A percentile compares a stretch with the other conserved stretches of the same genome.
Evolutionary conservation across 139 green algal species (phyloP).

Genomic region (Micractinium conductrix): DNA sequence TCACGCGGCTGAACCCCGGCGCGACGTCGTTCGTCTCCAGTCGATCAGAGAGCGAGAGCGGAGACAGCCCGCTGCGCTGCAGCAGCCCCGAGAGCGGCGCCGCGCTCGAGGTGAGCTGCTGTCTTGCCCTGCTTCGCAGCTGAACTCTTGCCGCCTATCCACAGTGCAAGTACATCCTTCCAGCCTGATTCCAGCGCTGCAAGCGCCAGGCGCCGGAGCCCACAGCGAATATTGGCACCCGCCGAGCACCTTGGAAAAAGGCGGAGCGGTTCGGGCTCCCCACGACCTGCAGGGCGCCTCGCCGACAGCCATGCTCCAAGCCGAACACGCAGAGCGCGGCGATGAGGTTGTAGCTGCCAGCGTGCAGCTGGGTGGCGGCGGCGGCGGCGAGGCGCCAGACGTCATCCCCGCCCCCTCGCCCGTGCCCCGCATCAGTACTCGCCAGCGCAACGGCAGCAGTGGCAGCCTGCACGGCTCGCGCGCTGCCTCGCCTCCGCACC

Average conservation of each 20-base stretch:
- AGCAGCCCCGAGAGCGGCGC: constrained; percentile 2
- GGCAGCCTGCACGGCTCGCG: constrained; percentile 5
- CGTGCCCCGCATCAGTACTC: neutral
- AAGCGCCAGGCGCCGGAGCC: too few relatives aligned
- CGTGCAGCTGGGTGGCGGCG: neutral
- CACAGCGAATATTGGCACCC: neutral
- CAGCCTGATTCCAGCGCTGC: neutral
- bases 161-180: neutral
- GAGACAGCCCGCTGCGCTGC: constrained; percentile 17
- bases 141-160: neutral
- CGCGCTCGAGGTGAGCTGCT: neutral
- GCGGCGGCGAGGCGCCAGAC: neutral
- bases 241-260: neutral
- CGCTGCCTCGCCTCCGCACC: neutral
- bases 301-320: neutral
- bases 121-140: neutral
- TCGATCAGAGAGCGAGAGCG: neutral
- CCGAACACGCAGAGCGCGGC: neutral
- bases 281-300: neutral
- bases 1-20: constrained; percentile 4
- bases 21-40: constrained; percentile 6
- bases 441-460: constrained; percentile 21
- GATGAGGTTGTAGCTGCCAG: neutral
- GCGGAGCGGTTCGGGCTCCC: neutral
- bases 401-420: constrained; percentile 8